These are phyloP conservation scores for Oehlia diaphana DNA, from an alignment of 192 early-diverging fungal species.

Conservation along the genomic window DNA sequence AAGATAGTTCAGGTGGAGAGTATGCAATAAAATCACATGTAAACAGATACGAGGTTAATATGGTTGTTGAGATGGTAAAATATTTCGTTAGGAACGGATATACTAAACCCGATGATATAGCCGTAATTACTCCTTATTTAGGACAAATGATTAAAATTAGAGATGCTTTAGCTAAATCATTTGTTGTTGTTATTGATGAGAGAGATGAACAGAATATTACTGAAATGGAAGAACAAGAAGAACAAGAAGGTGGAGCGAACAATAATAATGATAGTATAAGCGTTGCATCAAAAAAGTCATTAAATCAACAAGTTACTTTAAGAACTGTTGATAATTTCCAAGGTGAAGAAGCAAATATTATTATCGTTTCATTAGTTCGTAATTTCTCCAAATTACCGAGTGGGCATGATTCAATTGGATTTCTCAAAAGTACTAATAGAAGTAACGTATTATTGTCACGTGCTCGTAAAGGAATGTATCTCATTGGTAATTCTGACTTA, in stretches of 20 bases:
- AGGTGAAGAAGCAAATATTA: conserved; percentile 45
- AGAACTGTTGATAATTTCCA: conserved; percentile 51
- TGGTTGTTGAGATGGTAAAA: conserved; percentile 41
- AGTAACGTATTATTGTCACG: conserved; percentile 59
- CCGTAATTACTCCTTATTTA: too few relatives aligned
- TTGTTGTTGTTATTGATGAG: conserved; percentile 42
- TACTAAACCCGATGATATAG: too few relatives aligned
- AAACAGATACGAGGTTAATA: conserved; percentile 50
- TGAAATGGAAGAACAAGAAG: conserved; percentile 1
- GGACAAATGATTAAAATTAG: conserved; percentile 47
- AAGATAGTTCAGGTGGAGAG: conserved; percentile 35
- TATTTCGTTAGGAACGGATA: too few relatives aligned
- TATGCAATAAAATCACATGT: conserved; percentile 46
- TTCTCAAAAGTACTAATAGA: conserved; percentile 56
- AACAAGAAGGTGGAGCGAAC: too few relatives aligned
- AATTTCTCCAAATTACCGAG: conserved; percentile 21
- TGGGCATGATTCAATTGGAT: conserved; percentile 44
- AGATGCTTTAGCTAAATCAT: conserved; percentile 31
- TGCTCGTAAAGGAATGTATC: conserved; percentile 60
- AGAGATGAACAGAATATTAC: conserved; percentile 38
- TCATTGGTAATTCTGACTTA: conserved; percentile 50
- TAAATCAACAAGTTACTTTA: conserved; percentile 32
- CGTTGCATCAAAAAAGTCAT: neutral
- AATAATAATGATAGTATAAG: neutral
- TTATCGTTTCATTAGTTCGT: conserved; percentile 46